A percentile compares a stretch with the other conserved stretches of the same genome.
Conservation (phyloP, 805 yeast genomes). For the Candida multigemmis region DNA sequence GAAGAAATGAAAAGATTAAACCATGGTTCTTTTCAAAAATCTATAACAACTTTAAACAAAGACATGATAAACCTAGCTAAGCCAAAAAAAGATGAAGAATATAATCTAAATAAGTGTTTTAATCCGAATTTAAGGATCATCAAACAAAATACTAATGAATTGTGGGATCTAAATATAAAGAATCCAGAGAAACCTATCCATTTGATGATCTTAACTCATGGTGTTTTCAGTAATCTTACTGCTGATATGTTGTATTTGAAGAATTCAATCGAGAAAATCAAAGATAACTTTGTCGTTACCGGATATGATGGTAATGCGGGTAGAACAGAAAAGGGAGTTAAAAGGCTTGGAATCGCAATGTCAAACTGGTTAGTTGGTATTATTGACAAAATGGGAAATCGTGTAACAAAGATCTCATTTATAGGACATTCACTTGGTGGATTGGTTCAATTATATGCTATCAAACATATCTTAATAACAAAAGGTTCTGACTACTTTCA, state of each 20-base stretch:
- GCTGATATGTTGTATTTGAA: slow-evolving; percentile 36
- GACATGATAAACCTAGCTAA: neutral
- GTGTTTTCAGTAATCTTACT: slow-evolving; percentile 32
- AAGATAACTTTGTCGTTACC: slow-evolving; percentile 26
- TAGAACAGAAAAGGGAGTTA: slow-evolving; percentile 31
- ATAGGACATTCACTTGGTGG: slow-evolving; percentile 39
- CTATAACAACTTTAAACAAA: slow-evolving; percentile 3
- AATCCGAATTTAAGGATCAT: slow-evolving; percentile 17
- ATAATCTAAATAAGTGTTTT: slow-evolving; percentile 3
- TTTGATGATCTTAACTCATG: slow-evolving; percentile 34
- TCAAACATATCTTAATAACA: slow-evolving; percentile 22
- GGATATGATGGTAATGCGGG: slow-evolving; percentile 35
- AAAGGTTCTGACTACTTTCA: slow-evolving; percentile 23
- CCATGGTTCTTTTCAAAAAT: slow-evolving; percentile 10
- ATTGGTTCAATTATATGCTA: slow-evolving; percentile 30
- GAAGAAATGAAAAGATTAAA: slow-evolving; percentile 22
- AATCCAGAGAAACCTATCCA: slow-evolving; percentile 23
- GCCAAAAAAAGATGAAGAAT: slow-evolving; percentile 1
- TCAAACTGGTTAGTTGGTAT: slow-evolving; percentile 17
- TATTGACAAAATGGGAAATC: slow-evolving; percentile 12
- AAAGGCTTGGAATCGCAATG: slow-evolving; percentile 22
- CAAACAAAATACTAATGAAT: slow-evolving; percentile 16
- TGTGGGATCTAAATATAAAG: slow-evolving; percentile 23
- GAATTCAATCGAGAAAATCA: slow-evolving; percentile 16
- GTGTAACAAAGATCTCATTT: slow-evolving; percentile 24